These are phyloP conservation scores for Lasiodiplodia citricola DNA, from an alignment of 2,329 filamentous ascomycete genomes.

Conservation along the genomic window DNA sequence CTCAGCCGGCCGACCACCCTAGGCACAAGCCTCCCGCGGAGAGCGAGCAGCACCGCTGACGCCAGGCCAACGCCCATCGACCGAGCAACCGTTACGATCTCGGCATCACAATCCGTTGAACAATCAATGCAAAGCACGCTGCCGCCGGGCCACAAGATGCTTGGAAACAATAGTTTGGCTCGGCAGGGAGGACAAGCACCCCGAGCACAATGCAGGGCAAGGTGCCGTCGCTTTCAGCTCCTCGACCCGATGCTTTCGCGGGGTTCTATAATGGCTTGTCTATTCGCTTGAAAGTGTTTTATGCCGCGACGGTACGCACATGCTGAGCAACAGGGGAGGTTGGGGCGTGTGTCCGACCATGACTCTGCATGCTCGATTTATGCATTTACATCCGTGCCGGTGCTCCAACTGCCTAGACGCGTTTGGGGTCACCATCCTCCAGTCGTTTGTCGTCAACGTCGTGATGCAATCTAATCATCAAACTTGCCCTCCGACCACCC, in stretches of 20 bases:
- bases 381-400: background rate
- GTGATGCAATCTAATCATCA: constrained; percentile 45
- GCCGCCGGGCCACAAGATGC: background rate
- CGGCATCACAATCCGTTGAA: background rate
- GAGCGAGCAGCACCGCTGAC: background rate
- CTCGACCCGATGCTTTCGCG: background rate
- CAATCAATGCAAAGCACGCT: background rate
- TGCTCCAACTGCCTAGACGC: background rate
- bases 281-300: background rate
- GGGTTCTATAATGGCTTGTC: background rate
- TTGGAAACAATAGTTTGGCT: constrained; percentile 2
- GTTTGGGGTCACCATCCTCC: background rate
- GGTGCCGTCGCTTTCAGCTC: background rate
- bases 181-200: constrained; percentile 15
- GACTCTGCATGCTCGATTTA: background rate
- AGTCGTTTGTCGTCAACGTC: background rate
- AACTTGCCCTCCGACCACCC: constrained; percentile 78
- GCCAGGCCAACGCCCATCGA: background rate
- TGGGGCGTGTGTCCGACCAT: background rate
- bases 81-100: background rate
- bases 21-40: constrained; percentile 5
- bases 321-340: background rate
- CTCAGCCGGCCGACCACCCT: background rate
- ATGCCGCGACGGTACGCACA: background rate
- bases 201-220: constrained; percentile 5